A percentile compares a stretch with the other conserved stretches of the same genome.
These are phyloP conservation scores for Apiospora saccharicola DNA, from an alignment of 2,329 filamentous ascomycete species.

Conservation along the genomic window DNA sequence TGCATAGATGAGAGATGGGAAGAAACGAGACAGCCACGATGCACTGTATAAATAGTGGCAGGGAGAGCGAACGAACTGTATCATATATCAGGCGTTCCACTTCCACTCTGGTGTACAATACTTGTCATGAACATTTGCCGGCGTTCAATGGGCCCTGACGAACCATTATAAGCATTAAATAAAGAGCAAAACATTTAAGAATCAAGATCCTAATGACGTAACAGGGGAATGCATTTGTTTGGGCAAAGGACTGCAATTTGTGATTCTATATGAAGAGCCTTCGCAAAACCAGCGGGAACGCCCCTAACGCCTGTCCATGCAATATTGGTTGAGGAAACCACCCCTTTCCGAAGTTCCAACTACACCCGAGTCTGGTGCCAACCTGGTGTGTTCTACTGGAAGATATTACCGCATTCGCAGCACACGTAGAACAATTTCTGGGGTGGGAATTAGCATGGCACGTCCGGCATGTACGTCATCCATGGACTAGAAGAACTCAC, in stretches of 20 bases:
- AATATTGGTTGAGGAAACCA: not conserved
- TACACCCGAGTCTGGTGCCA: not conserved
- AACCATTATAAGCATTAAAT: not conserved
- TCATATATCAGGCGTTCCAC: slow-evolving; percentile 7
- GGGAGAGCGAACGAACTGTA: slow-evolving; percentile 3
- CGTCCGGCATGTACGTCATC: not conserved
- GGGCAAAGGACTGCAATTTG: slow-evolving; percentile 2
- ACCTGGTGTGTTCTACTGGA: slow-evolving; percentile 54
- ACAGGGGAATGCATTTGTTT: not conserved
- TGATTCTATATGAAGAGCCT: slow-evolving; percentile 11
- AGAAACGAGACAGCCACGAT: not conserved
- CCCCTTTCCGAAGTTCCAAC: not conserved
- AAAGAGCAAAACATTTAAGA: not conserved
- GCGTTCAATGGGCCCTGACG: slow-evolving; percentile 18
- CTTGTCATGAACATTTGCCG: slow-evolving; percentile 2
- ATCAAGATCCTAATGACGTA: not conserved
- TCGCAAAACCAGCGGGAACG: not conserved
- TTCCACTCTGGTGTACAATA: slow-evolving; percentile 18
- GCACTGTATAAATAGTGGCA: slow-evolving; percentile 14
- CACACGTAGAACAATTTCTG: slow-evolving; percentile 95
- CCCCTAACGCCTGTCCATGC: slow-evolving; percentile 22
- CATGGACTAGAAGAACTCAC: slow-evolving; percentile 59
- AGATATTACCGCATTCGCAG: slow-evolving; percentile 91
- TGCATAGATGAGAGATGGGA: slow-evolving; percentile 47
- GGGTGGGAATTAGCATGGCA: slow-evolving; percentile 26